Evolutionary conservation across 2,329 filamentous ascomycete species (phyloP).

Genomic region (Phialocephala subalpina): DNA sequence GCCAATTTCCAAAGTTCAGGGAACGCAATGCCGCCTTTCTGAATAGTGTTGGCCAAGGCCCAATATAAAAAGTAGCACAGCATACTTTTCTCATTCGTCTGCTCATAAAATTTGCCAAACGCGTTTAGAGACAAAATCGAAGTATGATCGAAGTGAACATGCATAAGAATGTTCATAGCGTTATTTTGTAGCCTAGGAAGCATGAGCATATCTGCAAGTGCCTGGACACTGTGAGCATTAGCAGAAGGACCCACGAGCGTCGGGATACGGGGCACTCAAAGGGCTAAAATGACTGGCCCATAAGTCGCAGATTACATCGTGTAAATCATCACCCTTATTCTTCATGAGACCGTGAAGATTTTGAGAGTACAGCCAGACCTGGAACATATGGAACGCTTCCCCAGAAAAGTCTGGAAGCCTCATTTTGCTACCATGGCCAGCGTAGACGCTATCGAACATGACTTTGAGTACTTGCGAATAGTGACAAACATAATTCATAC

Average conservation of each 20-base stretch:
- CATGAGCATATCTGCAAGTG: background rate
- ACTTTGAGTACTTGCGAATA: background rate
- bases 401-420: background rate
- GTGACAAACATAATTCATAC: too few species aligned
- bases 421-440: background rate
- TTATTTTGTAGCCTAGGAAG: background rate
- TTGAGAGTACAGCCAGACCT: background rate
- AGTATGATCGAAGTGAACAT: background rate
- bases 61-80: background rate
- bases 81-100: background rate
- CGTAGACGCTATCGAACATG: background rate
- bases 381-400: background rate
- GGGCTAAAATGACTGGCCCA: too few species aligned
- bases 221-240: too few species aligned
- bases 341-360: background rate
- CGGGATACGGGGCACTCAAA: too few species aligned
- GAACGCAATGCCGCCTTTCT: background rate
- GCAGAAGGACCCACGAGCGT: too few species aligned
- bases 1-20: background rate
- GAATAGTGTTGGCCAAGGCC: background rate
- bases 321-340: background rate
- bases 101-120: background rate
- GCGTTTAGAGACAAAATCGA: background rate
- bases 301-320: background rate
- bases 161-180: background rate